Percentiles rank a stretch among this genome's conserved stretches.
Evolutionary conservation across 2,329 filamentous ascomycete species (phyloP).

Genomic region (Ophioceras dolichostomum): DNA sequence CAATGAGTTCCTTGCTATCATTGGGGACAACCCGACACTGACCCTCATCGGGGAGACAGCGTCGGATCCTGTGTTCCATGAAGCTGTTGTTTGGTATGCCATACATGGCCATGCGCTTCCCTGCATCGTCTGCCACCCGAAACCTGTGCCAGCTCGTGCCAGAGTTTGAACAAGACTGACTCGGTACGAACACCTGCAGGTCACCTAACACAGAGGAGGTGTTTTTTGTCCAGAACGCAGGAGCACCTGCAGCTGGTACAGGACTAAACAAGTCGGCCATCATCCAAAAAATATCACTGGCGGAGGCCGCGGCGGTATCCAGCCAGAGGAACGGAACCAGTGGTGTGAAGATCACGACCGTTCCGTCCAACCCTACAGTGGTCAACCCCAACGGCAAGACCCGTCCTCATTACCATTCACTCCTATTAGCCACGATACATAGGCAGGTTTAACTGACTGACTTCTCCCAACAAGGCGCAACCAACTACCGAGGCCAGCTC

Average conservation of each 20-base stretch:
- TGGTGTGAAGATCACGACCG: conserved; percentile 26
- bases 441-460: not conserved
- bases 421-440: not conserved
- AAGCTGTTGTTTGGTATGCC: conserved; percentile 39
- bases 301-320: conserved; percentile 26
- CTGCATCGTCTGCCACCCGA: no score
- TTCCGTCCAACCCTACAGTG: conserved; percentile 28
- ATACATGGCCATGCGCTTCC: not conserved
- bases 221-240: conserved; percentile 42
- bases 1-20: conserved; percentile 33
- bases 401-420: not conserved
- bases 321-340: conserved; percentile 22
- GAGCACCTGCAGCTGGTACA: conserved; percentile 31
- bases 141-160: no score
- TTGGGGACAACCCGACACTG: conserved; percentile 34
- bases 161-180: no score
- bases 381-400: conserved; percentile 36
- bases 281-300: conserved; percentile 35
- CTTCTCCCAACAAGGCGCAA: conserved; percentile 24
- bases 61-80: conserved; percentile 37
- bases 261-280: conserved; percentile 36
- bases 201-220: conserved; percentile 32
- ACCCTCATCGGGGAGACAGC: conserved; percentile 33
- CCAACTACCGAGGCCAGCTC: conserved; percentile 35
- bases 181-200: no score